Evolutionary conservation across 2,329 filamentous ascomycete species (phyloP), one percentile per base, ranked within the genome.

Genomic region (Diaporthe sp.): DNA sequence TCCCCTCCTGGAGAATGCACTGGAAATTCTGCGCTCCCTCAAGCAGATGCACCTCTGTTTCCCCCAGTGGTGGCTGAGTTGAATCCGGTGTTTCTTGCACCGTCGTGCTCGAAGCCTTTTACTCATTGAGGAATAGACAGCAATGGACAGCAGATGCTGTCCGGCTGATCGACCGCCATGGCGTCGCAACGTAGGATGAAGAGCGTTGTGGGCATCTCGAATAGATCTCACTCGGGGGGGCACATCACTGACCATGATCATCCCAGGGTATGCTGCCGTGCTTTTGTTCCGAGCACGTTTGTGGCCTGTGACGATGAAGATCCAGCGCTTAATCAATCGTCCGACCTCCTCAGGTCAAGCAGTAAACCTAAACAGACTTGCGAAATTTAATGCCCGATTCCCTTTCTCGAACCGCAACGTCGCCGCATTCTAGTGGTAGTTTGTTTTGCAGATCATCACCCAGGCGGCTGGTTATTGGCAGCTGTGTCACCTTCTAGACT

Each of bases 401-500:
- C 65, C 65, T 55, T 55, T 55, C 22, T 42, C 65, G 15, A 70
- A 70, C 34, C 65, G 65, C 65, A 70, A 70, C 65, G 65, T 70
- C 65, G 65, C 22, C 22, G 65, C 65, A 55, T 57, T 17, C 58
- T 65, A 73, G 58, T 73, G 71, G 71, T 68, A 57, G 25, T 67
- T 34, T 74, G 72, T 71, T 70, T 74, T 55, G 63, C 44, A 53
- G 65, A 74, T 74, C 72, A 55, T 71, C 68, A 55, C 28, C 39
- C 44, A 53, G 39, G 72, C 61, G 72, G 61, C 31, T 61, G 63
- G 44, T 58, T 60, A 58, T 55, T 70, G 63, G 72, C 28, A 57
- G 44, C 44, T 61, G 72, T 74, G 72, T 71, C 34, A 58, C 72
- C 72, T 74, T 68, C 72, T 70, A 74, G 72, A 68, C 51, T 51